Evolutionary conservation across 129 eudicot genomes (phyloP), one percentile per base, ranked within the genome.

Genomic region (Saposhnikovia divaricata): DNA sequence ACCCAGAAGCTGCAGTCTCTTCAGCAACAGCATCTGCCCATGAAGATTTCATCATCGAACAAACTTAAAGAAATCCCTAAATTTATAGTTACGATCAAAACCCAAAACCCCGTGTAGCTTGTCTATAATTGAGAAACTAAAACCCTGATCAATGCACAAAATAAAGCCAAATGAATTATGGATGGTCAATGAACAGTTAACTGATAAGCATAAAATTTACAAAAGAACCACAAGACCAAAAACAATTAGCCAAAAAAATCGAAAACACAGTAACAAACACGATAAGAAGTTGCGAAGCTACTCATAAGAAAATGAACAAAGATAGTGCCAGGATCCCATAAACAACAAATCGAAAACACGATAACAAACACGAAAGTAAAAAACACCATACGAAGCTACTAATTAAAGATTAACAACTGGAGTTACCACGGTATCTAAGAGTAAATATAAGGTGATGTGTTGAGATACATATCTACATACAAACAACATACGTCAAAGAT

Each of bases 11-110:
- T 84, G 82, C 87, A 78, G 85, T 87, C 57, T 91, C 97, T 80
- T 81, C 93, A 37, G 89, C 75, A 84, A 84, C 93, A 38, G 87
- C 74, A 78, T 92, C 97, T 65, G 96, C 97, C 97, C 97, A 92
- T 25, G 96, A 92, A 81, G 87, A 78, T 59, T 84, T 92, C 92
- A 88, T 91, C 44, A 19, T 76, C 68, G n/a, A 76, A 46, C 77
- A 51, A 73, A 5, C 53, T 73, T 42, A 43, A 18, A 43, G 31
- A 73, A n/a, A 43, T 9, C 39, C 55, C 39, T 42, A 73, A 73
- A 44, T 23, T n/a, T 23, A 39, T 73, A 73, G 6, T 43, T 4
- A 43, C 2, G 10, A 73, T 73, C 38, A 42, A 23, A 43, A 43
- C 10, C 51, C 75, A 72, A 73, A 73, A 23, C 53, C n/a, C 53